Conservation (phyloP, 305 asterid genomes). For the Rubia balearica region DNA sequence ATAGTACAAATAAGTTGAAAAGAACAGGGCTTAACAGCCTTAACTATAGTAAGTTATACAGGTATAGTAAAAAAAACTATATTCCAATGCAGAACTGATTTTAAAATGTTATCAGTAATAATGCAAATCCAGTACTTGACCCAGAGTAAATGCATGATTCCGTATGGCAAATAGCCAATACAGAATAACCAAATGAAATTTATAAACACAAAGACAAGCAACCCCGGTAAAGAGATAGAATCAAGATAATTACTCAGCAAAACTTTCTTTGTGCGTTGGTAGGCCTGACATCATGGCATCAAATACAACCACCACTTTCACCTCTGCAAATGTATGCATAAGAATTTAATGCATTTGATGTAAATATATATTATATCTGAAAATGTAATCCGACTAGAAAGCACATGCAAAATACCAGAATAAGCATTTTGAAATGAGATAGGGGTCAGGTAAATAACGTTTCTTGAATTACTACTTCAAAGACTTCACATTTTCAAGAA, state of each 20-base stretch:
- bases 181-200: background rate
- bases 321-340: conserved; percentile 53
- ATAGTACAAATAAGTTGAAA: too few relatives aligned
- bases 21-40: too few relatives aligned
- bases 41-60: background rate
- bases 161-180: background rate
- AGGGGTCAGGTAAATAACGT: too few relatives aligned
- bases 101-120: background rate
- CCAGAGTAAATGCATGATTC: background rate
- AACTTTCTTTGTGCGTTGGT: conserved; percentile 72
- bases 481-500: background rate
- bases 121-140: background rate
- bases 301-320: conserved; percentile 94
- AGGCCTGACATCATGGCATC: conserved; percentile 95
- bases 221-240: conserved; percentile 13
- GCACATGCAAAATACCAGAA: background rate
- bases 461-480: background rate
- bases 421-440: background rate
- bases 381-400: background rate
- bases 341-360: background rate
- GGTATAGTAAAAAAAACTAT: background rate
- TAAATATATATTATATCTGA: background rate
- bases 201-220: background rate
- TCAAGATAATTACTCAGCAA: conserved; percentile 59
- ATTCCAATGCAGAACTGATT: background rate